Conservation (phyloP, 306 rosid genomes). For the Cicer arietinum region DNA sequence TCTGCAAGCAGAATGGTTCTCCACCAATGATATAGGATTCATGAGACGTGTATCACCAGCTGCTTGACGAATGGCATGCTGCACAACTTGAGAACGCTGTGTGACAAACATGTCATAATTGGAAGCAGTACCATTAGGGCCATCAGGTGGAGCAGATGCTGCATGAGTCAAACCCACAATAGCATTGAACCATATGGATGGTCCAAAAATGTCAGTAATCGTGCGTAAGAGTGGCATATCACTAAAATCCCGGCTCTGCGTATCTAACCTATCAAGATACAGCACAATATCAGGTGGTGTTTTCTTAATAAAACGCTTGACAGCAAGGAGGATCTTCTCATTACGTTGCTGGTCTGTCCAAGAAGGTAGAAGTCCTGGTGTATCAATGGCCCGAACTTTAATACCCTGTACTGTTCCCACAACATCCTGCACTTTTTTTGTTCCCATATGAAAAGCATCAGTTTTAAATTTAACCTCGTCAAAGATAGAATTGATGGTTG, state of each 20-base stretch:
- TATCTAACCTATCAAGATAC: slow-evolving; percentile 93
- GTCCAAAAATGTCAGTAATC: slow-evolving; percentile 89
- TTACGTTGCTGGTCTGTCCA: slow-evolving; percentile 88
- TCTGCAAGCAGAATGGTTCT: slow-evolving; percentile 96
- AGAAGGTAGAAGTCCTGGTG: slow-evolving; percentile 94
- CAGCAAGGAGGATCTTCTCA: slow-evolving; percentile 88
- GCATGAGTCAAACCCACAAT: slow-evolving; percentile 98
- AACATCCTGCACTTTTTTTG: slow-evolving; percentile 95
- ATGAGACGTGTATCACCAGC: slow-evolving; percentile 99
- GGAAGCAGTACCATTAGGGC: slow-evolving; percentile 91
- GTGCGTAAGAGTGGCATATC: slow-evolving; percentile 96
- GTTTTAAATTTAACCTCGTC: slow-evolving; percentile 89
- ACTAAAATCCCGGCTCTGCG: slow-evolving; percentile 93
- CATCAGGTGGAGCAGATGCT: slow-evolving; percentile 98
- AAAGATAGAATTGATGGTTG: slow-evolving; percentile 96
- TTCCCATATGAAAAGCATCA: slow-evolving; percentile 89
- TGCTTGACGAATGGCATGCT: slow-evolving; percentile 99
- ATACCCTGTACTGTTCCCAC: slow-evolving; percentile 97
- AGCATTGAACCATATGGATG: slow-evolving; percentile 98
- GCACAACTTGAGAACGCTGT: slow-evolving; percentile 95
- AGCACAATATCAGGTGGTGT: slow-evolving; percentile 95
- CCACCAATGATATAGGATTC: slow-evolving; percentile 97
- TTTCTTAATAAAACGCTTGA: slow-evolving; percentile 78
- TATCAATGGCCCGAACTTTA: slow-evolving; percentile 91
- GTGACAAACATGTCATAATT: slow-evolving; percentile 97